phyloP scores from a whole-genome alignment of 1,284 basidiomycete genomes.

The Sanguinoderma infundibulare region DNA sequence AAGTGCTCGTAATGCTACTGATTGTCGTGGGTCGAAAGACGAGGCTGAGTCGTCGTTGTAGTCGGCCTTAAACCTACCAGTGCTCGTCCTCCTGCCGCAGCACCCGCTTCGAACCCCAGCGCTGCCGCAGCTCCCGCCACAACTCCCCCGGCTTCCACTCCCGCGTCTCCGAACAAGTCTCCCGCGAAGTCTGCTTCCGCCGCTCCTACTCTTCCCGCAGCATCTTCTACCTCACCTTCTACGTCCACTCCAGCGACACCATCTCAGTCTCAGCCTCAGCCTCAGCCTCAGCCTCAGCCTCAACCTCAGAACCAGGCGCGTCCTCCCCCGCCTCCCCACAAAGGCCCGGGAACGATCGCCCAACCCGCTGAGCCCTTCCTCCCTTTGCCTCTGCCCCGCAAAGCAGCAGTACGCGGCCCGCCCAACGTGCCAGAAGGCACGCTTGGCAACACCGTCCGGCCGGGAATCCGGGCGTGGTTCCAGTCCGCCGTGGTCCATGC shows the following conservation, averaged over 20 bases:
- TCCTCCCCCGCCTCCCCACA: background rate
- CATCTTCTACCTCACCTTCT: background rate
- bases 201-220: background rate
- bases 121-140: background rate
- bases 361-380: conserved; percentile 5
- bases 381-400: conserved; percentile 9
- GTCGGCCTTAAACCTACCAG: background rate
- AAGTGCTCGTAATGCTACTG: background rate
- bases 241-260: background rate
- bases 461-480: conserved; percentile 27
- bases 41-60: background rate
- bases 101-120: background rate
- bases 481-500: conserved; percentile 12
- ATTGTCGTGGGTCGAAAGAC: background rate
- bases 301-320: background rate
- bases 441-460: conserved; percentile 16
- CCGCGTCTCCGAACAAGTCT: background rate
- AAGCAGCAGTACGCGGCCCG: background rate
- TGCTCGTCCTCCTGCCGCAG: background rate
- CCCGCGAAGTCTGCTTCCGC: background rate
- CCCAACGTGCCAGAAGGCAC: conserved; percentile 26
- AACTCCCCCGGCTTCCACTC: background rate
- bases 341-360: background rate
- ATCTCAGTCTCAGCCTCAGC: background rate
- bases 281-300: background rate